Percentiles rank a stretch among this genome's conserved stretches.
Evolutionary conservation across 495 filamentous ascomycete genomes (phyloP).

Genomic region (Penicillium ochrochloron): DNA sequence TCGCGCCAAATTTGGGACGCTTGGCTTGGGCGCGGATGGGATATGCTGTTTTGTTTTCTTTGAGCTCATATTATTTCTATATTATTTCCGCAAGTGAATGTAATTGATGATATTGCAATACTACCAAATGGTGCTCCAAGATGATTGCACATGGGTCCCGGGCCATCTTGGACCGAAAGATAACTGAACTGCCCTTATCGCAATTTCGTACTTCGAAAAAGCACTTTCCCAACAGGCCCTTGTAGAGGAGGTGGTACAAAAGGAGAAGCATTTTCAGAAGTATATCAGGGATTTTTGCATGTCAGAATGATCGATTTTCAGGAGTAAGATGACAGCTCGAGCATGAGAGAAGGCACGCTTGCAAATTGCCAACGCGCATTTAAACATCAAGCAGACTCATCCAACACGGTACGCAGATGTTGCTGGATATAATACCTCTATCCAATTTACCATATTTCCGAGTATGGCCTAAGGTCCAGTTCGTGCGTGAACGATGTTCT

Average conservation of each 20-base stretch:
- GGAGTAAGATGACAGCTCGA: neutral
- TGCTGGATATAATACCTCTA: constrained; percentile 65
- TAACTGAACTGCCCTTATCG: too few species aligned
- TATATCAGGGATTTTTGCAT: too few species aligned
- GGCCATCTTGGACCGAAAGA: too few species aligned
- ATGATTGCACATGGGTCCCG: neutral
- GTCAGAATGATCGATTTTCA: too few species aligned
- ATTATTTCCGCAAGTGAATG: too few species aligned
- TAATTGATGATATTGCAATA: constrained; percentile 4
- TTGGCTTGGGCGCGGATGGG: constrained; percentile 15
- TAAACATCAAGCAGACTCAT: too few species aligned
- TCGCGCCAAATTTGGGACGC: constrained; percentile 6
- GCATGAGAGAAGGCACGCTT: constrained; percentile 43
- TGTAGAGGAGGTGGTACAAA: neutral
- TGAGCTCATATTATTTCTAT: too few species aligned
- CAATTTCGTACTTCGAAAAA: too few species aligned
- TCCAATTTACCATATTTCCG: neutral
- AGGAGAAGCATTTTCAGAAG: too few species aligned
- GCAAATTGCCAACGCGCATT: constrained; percentile 22
- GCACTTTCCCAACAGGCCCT: too few species aligned
- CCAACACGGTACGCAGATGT: constrained; percentile 37
- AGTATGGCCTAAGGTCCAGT: constrained; percentile 3
- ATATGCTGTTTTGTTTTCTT: too few species aligned
- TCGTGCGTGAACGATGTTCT: constrained; percentile 3
- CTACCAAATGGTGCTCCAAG: constrained; percentile 66